Evolutionary conservation across 1,139 yeast species (phyloP).

Genomic region (Hemisphaericaspora lyxosophila): DNA sequence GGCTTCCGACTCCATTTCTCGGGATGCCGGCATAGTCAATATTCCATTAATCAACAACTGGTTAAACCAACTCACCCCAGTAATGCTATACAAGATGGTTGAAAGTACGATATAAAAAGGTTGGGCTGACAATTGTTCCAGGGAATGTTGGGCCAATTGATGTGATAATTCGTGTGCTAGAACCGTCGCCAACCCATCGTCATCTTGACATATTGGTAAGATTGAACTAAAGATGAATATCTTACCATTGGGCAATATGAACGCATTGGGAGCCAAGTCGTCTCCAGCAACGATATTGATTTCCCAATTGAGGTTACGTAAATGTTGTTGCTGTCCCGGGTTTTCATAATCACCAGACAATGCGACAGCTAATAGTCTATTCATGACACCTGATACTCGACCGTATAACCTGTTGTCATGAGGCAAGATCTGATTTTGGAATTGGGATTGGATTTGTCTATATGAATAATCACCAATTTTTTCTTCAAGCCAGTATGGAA

Average conservation of each 20-base stretch:
- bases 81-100: conserved; percentile 41
- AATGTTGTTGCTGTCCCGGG: conserved; percentile 30
- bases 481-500: conserved; percentile 66
- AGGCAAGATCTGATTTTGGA: conserved; percentile 48
- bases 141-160: conserved; percentile 87
- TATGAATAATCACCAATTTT: conserved; percentile 71
- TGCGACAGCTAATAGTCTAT: conserved; percentile 61
- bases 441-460: conserved; percentile 54
- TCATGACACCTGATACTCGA: conserved; percentile 60
- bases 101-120: conserved; percentile 59
- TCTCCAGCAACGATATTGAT: conserved; percentile 75
- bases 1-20: conserved; percentile 95
- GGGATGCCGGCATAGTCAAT: conserved; percentile 76
- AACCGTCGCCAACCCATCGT: conserved; percentile 92
- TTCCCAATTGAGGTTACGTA: conserved; percentile 62
- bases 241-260: conserved; percentile 93
- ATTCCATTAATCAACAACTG: conserved; percentile 58
- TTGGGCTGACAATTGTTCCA: conserved; percentile 70
- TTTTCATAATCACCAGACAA: conserved; percentile 24
- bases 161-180: conserved; percentile 91
- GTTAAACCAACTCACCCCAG: conserved; percentile 41
- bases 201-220: conserved; percentile 73
- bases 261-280: conserved; percentile 83
- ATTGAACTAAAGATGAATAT: conserved; percentile 86
- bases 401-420: conserved; percentile 53